Conservation (phyloP, 164 flowering plant genomes). For the Paratinospora sagittata region DNA sequence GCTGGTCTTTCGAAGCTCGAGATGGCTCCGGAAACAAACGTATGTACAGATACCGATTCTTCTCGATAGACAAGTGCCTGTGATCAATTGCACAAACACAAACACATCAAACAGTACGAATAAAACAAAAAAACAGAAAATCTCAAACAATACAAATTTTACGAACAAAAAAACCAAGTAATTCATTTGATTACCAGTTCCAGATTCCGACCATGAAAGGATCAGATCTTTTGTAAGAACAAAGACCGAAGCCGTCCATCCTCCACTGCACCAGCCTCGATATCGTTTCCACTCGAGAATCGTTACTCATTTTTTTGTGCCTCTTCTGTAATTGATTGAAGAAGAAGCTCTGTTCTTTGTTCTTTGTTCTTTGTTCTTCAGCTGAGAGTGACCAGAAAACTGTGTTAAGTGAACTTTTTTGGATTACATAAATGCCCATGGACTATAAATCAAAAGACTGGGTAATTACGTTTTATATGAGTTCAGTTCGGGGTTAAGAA, state of each 20-base stretch:
- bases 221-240: conserved; percentile 70
- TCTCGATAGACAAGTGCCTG: conserved; percentile 82
- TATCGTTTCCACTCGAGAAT: conserved; percentile 37
- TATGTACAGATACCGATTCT: conserved; percentile 60
- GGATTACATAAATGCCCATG: not conserved
- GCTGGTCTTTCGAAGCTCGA: conserved; percentile 63
- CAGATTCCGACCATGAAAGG: conserved; percentile 81
- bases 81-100: not conserved
- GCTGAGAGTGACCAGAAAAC: not conserved
- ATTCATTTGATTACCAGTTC: conserved; percentile 57
- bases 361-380: no score
- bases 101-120: no score
- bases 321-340: not conserved
- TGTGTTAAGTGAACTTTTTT: not conserved
- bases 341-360: not conserved
- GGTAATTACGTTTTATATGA: no score
- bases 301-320: conserved; percentile 14
- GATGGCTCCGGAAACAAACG: conserved; percentile 74
- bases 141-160: no score
- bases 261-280: conserved; percentile 86
- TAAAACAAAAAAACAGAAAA: not conserved
- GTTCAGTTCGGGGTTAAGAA: no score
- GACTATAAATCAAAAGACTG: not conserved
- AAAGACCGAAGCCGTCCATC: conserved; percentile 67
- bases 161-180: conserved; percentile 4